Conservation (phyloP, 2,329 filamentous ascomycete genomes). For the Exophiala bonariae region DNA sequence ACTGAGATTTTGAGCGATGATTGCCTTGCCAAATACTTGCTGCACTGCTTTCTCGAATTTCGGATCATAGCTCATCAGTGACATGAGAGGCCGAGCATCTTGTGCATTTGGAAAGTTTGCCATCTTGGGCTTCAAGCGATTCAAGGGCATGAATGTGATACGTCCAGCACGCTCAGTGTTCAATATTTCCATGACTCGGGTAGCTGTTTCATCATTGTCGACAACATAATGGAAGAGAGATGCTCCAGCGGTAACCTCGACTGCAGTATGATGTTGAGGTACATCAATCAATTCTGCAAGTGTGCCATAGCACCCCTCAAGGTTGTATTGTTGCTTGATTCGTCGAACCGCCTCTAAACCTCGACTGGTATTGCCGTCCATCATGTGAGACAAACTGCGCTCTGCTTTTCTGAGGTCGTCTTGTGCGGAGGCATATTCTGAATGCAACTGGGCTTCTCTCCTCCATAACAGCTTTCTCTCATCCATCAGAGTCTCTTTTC, state of each 20-base stretch:
- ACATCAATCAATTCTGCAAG: slow-evolving; percentile 91
- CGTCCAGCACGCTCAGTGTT: slow-evolving; percentile 79
- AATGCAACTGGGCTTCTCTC: slow-evolving; percentile 83
- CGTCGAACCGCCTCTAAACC: slow-evolving; percentile 84
- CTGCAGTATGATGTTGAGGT: slow-evolving; percentile 81
- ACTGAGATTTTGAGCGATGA: slow-evolving; percentile 86
- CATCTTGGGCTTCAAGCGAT: slow-evolving; percentile 70
- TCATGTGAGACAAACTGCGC: slow-evolving; percentile 73
- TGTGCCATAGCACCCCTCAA: slow-evolving; percentile 88
- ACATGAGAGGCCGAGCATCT: slow-evolving; percentile 83
- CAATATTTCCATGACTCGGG: slow-evolving; percentile 74
- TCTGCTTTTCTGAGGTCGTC: slow-evolving; percentile 78
- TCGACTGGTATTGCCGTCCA: slow-evolving; percentile 84
- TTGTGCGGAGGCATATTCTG: slow-evolving; percentile 71
- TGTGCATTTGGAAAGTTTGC: slow-evolving; percentile 79
- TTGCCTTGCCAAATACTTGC: slow-evolving; percentile 93
- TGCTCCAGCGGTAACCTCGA: slow-evolving; percentile 88
- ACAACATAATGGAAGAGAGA: slow-evolving; percentile 96
- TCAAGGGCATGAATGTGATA: slow-evolving; percentile 92
- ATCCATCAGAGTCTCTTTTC: slow-evolving; percentile 76
- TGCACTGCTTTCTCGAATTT: slow-evolving; percentile 82
- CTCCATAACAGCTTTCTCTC: slow-evolving; percentile 84
- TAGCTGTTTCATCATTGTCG: slow-evolving; percentile 85
- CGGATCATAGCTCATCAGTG: slow-evolving; percentile 77
- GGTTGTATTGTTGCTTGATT: slow-evolving; percentile 74